phyloP scores from a whole-genome alignment of 2,329 filamentous ascomycete species.

The Didymella lethalis region DNA sequence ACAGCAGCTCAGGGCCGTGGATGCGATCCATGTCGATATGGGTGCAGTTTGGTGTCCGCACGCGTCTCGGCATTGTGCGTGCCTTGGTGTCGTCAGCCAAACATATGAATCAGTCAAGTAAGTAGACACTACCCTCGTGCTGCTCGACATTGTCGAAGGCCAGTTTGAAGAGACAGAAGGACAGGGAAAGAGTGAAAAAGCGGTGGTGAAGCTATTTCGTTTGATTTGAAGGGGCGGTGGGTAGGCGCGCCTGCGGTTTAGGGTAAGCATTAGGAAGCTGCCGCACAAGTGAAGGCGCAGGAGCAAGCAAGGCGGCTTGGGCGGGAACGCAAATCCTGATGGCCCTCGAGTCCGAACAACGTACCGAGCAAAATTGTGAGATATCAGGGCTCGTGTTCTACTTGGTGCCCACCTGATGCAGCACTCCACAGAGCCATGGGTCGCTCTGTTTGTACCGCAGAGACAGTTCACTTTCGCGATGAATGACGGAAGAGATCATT shows the following conservation, averaged over 20 bases:
- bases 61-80: constrained; percentile 32
- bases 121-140: constrained; percentile 8
- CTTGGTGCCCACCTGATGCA: constrained; percentile 13
- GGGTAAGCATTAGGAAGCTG: constrained; percentile 13
- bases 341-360: not conserved
- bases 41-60: constrained; percentile 61
- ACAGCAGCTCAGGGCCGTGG: constrained; percentile 61
- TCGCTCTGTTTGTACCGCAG: constrained; percentile 13
- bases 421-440: constrained; percentile 4
- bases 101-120: not conserved
- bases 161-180: constrained; percentile 1
- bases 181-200: constrained; percentile 7
- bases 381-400: constrained; percentile 5
- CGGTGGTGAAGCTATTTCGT: not conserved
- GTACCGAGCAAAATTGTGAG: constrained; percentile 2
- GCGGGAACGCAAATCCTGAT: constrained; percentile 4
- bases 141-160: not conserved
- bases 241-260: constrained; percentile 18
- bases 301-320: constrained; percentile 3
- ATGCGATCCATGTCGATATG: constrained; percentile 74
- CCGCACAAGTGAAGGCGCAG: constrained; percentile 17
- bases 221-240: constrained; percentile 1
- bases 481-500: constrained; percentile 9
- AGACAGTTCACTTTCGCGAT: not conserved
- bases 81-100: constrained; percentile 29